These are phyloP conservation scores for Melanopsichium pennsylvanicum DNA, from an alignment of 1,284 basidiomycete genomes.

Conservation along the genomic window DNA sequence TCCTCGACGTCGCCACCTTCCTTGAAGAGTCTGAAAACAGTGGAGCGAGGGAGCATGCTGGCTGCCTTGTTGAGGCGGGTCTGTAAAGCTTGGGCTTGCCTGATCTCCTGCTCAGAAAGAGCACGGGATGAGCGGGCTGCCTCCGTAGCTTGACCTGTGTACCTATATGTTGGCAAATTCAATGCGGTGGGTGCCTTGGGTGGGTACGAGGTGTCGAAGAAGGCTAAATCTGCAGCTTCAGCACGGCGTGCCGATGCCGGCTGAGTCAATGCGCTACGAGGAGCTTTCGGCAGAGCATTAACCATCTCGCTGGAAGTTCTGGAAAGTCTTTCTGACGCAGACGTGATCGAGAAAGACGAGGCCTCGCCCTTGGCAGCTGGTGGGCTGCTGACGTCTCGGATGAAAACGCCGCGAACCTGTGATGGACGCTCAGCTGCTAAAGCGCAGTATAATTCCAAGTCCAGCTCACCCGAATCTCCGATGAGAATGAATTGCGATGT, in stretches of 20 bases:
- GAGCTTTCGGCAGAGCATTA: slow-evolving; percentile 15
- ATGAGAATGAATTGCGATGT: slow-evolving; percentile 55
- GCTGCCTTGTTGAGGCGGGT: slow-evolving; percentile 36
- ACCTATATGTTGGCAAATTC: slow-evolving; percentile 14
- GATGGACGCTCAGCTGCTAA: slow-evolving; percentile 53
- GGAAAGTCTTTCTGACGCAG: neutral
- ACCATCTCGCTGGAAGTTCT: neutral
- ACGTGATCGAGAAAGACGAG: slow-evolving; percentile 3
- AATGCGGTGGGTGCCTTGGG: slow-evolving; percentile 16
- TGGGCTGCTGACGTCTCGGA: slow-evolving; percentile 55
- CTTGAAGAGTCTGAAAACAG: slow-evolving; percentile 40
- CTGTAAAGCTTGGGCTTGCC: slow-evolving; percentile 34
- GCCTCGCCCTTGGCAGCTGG: neutral
- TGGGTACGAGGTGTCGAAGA: slow-evolving; percentile 39
- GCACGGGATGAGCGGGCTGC: slow-evolving; percentile 1
- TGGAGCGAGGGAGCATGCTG: slow-evolving; percentile 40
- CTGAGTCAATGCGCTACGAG: slow-evolving; percentile 20
- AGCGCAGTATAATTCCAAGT: slow-evolving; percentile 60
- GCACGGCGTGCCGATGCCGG: slow-evolving; percentile 7
- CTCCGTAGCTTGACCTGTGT: slow-evolving; percentile 8
- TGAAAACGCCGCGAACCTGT: slow-evolving; percentile 56
- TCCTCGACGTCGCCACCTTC: slow-evolving; percentile 39
- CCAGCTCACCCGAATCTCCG: slow-evolving; percentile 62
- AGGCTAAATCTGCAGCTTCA: slow-evolving; percentile 5
- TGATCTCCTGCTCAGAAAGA: slow-evolving; percentile 35